Evolutionary conservation across 345 rosid genomes (phyloP), one percentile per base, ranked within the genome.

Genomic region (Brassica carinata): DNA sequence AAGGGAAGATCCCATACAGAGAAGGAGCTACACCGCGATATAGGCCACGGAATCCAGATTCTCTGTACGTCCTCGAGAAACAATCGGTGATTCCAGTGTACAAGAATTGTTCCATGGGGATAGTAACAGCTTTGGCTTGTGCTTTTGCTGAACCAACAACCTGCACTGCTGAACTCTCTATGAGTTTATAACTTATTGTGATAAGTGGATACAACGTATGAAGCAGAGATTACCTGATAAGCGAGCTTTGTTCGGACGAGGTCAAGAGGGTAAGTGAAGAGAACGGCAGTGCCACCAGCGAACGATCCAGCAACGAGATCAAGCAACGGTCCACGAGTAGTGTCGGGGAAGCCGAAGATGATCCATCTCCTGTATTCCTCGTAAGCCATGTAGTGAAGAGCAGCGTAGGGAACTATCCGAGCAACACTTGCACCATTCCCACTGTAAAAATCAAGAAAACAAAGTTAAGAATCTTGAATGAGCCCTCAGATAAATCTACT

Each of bases 1-100:
- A 94, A 48, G 99, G 98, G 84, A 94, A 94, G 79, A 92, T 94
- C 79, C 98, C 98, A 31, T 92, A 92, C 33, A 94, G 84, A 10
- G 98, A 92, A 74, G 98, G 98, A 83, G 92, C 98, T 43, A 85
- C 97, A 72, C 98, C 98, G 7, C 97, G 98, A 82, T 92, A 94
- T 71, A 94, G 89, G 36, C 97, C 97, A 80, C 97, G 84, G 51
- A 82, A 23, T 36, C 98, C 98, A 64, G 96, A 87, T 74, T 89
- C 97, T 70, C 78, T 89, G 23, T 80, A 87, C 4, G 92, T 93
- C 82, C 85, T 91, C n/a, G 81, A 84, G 85, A 91, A 95, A 85
- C 99, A 95, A 86, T 95, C 97, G 1, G 17, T 15, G 73, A 93
- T 95, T 82, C 99, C 96, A 85, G 68, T 85, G 67, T 93, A 93